phyloP scores from a whole-genome alignment of 768 basidiomycete genomes.

The Boletus reticuloceps region DNA sequence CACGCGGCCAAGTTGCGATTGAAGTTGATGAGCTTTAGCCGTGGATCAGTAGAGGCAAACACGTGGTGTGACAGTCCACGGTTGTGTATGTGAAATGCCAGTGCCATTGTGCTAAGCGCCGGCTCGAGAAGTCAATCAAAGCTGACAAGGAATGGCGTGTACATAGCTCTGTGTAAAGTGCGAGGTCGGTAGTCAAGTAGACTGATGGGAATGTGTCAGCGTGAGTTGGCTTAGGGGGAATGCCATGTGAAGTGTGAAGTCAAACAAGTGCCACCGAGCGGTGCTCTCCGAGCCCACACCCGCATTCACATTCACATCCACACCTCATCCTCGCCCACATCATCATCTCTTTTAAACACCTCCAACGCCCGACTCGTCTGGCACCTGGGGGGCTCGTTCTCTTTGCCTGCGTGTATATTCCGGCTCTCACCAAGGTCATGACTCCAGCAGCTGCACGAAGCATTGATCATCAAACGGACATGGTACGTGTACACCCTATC shows the following conservation, averaged over 20 bases:
- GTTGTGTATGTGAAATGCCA: no score
- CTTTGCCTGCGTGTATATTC: not conserved
- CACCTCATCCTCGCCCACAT: no score
- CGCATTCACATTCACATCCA: slow-evolving; percentile 4
- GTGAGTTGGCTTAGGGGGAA: not conserved
- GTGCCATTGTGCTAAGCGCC: no score
- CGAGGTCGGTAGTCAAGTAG: not conserved
- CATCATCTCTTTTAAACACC: not conserved
- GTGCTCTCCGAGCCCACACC: slow-evolving; percentile 5
- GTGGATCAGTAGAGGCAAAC: no score
- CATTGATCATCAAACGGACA: slow-evolving; percentile 12
- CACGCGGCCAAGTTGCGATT: no score
- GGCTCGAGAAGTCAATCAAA: no score
- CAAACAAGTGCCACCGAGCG: not conserved
- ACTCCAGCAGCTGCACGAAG: slow-evolving; percentile 8
- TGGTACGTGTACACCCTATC: slow-evolving; percentile 12
- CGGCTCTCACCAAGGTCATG: slow-evolving; percentile 16
- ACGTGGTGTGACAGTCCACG: no score
- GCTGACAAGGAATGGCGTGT: no score
- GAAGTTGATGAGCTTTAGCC: no score
- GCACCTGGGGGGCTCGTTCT: slow-evolving; percentile 4
- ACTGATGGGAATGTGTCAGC: not conserved
- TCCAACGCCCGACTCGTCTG: not conserved
- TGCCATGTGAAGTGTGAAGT: slow-evolving; percentile 1
- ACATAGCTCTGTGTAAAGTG: no score